phyloP scores from a whole-genome alignment of 208 protist genomes.

The Leishmania tropica region DNA sequence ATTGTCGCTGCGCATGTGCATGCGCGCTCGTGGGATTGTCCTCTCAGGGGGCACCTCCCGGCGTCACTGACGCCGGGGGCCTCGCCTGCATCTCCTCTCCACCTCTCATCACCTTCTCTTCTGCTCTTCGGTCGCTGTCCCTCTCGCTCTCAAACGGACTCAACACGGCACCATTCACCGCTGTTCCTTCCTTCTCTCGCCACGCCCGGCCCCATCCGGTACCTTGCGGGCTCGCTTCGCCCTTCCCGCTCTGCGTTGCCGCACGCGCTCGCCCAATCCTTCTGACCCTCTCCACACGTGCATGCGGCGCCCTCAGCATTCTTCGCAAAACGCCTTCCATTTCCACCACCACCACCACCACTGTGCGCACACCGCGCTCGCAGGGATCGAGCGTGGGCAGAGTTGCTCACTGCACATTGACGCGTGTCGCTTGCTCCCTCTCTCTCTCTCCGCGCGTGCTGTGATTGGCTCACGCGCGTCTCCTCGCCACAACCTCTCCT shows the following conservation, averaged over 20 bases:
- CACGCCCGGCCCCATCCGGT: no score
- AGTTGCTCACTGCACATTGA: not conserved
- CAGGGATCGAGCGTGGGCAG: not conserved
- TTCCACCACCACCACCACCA: not conserved
- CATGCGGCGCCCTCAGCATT: not conserved
- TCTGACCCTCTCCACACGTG: not conserved
- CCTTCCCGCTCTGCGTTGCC: not conserved
- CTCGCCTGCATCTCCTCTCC: not conserved
- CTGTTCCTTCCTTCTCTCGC: not conserved
- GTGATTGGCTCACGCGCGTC: not conserved
- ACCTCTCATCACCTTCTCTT: not conserved
- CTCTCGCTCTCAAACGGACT: not conserved
- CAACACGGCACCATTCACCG: not conserved
- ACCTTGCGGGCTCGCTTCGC: not conserved
- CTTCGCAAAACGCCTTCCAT: not conserved
- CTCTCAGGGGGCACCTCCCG: not conserved
- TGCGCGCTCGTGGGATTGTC: not conserved
- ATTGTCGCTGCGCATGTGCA: not conserved
- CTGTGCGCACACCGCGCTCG: not conserved
- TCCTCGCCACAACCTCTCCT: not conserved
- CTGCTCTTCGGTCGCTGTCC: not conserved
- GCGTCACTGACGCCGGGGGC: no score
- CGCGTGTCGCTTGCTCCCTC: not conserved
- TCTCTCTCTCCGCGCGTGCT: not conserved
- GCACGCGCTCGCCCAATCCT: not conserved